These are phyloP conservation scores for Vaccinium corymbosum DNA, from an alignment of 148 eudicot genomes.

Conservation along the genomic window DNA sequence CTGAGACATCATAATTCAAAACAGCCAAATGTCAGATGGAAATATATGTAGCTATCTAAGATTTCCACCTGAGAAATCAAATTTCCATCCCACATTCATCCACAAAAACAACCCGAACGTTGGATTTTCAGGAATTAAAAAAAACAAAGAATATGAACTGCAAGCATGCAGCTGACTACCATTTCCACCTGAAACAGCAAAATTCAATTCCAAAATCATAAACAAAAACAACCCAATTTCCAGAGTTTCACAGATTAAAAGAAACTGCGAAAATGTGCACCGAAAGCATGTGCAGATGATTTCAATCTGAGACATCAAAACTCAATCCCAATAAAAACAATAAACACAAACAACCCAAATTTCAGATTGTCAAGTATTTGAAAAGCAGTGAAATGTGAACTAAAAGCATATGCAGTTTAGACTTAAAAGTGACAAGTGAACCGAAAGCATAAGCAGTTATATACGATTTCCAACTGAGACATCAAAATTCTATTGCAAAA, in stretches of 20 bases:
- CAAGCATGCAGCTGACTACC: background rate
- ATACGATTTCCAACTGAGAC: background rate
- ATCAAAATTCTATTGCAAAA: conserved; percentile 5
- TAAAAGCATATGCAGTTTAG: background rate
- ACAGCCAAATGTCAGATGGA: background rate
- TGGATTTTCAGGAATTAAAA: background rate
- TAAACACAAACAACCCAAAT: background rate
- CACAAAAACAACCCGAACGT: background rate
- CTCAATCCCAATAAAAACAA: background rate
- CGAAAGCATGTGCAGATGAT: background rate
- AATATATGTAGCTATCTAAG: background rate
- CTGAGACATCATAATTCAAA: conserved; percentile 28
- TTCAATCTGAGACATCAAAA: background rate
- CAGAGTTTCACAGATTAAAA: background rate
- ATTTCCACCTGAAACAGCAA: background rate
- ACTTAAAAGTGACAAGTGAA: background rate
- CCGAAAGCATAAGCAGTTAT: background rate
- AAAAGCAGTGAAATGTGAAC: background rate
- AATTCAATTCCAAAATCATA: background rate
- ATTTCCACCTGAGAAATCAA: background rate
- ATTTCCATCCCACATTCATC: background rate
- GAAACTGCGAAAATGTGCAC: background rate
- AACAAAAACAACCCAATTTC: background rate
- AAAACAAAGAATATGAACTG: background rate
- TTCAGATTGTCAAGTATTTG: background rate